Base-by-base conservation (phyloP, 1,284 basidiomycete species). In the Neotropicomus parvogracilis region DNA sequence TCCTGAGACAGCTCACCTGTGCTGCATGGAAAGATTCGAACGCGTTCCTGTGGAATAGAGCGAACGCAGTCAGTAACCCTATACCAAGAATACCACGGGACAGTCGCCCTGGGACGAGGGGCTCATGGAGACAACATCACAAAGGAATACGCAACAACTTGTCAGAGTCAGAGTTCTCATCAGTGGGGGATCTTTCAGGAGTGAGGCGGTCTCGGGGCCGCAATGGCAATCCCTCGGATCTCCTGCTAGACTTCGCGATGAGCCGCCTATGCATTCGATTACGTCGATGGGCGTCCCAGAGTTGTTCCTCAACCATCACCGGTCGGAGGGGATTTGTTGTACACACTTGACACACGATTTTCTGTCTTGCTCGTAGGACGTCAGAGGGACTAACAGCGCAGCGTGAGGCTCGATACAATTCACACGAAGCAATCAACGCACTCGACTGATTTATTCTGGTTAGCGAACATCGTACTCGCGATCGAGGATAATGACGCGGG, bases 231-330 rank as follows among this genome's bases (percentile, higher is more conserved):
- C 26, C 41, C 34, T 49, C 49, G 27, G 42, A 35, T 38, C 16
- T 24, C 44, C 50, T 63, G 33, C 21, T 46, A 16, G 51, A 45
- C 44, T 53, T 67, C 9, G 50, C 49, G 21, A 49, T 34, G 21
- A 53, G 54, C 32, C 64, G 60, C 54, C 74, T 74, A 63, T 94
- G 91, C 6, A 68, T 48, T 40, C 79, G 80, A 20, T 81, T 84
- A 34, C 69, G 71, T 31, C 73, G 59, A 66, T 95, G 92, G 0
- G 63, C 67, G 0, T 77, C 73, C 83, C 88, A 89, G 52, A 85
- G 78, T 12, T 69, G 65, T 3, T 80, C 80, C 62, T 87, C 81
- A 12, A 97, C 74, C 75, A 93, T 85, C 46, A 90, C 75, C 0
- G 94, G 93, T 21, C 76, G 70, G 2, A 70, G 64, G 0, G 73